Evolutionary conservation across 2,329 filamentous ascomycete genomes (phyloP).

Genomic region (Fusarium sp.): DNA sequence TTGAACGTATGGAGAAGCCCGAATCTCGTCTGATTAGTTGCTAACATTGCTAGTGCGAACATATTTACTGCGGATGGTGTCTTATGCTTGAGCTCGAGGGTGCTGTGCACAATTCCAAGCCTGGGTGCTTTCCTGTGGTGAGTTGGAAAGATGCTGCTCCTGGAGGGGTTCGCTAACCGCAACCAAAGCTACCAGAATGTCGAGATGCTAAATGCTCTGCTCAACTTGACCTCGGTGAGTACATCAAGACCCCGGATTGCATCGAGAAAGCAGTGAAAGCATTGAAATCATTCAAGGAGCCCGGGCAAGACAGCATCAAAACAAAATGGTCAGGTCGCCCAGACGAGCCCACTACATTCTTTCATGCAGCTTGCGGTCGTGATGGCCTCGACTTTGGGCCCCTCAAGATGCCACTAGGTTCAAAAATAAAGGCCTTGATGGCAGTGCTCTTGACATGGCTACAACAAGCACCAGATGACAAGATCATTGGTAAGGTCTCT

Average conservation of each 20-base stretch:
- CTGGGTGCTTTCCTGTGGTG: background rate
- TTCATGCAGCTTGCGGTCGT: conserved; percentile 27
- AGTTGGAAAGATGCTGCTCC: background rate
- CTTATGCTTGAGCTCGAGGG: background rate
- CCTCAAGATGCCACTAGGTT: conserved; percentile 33
- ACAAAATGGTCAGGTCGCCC: conserved; percentile 5
- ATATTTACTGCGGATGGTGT: conserved; percentile 47
- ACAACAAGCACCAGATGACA: conserved; percentile 46
- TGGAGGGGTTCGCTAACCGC: too few species aligned
- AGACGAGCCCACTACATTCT: conserved; percentile 25
- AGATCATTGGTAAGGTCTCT: conserved; percentile 50
- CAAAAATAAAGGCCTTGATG: conserved; percentile 48
- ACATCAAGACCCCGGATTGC: background rate
- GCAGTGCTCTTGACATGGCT: conserved; percentile 48
- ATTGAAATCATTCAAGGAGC: conserved; percentile 6
- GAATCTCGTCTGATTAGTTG: too few species aligned
- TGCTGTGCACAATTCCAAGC: background rate
- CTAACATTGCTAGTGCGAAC: conserved; percentile 46
- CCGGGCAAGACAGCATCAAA: conserved; percentile 41
- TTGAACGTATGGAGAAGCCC: too few species aligned
- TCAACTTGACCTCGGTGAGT: background rate
- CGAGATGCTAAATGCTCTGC: too few species aligned
- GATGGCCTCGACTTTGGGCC: background rate
- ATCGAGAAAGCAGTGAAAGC: rapidly evolving
- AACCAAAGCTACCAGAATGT: too few species aligned